Conservation (phyloP, 306 rosid species). For the Sechiopsis laciniata region DNA sequence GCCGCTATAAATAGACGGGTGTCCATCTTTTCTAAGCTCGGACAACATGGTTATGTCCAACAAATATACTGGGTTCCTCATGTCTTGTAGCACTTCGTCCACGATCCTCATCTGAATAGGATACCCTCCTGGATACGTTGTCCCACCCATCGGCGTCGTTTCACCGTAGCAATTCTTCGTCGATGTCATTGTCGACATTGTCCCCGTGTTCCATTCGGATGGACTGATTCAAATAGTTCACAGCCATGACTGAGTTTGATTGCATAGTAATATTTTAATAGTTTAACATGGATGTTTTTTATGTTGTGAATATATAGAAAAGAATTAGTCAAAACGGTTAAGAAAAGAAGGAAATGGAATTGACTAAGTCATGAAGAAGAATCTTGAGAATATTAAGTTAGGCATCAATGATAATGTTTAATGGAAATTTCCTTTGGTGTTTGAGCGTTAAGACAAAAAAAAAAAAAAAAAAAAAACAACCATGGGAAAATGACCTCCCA, state of each 20-base stretch:
- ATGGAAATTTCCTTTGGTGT: not conserved
- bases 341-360: not conserved
- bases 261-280: not conserved
- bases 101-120: constrained; percentile 56
- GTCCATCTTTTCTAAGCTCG: constrained; percentile 74
- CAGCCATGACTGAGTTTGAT: not conserved
- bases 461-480: too few relatives aligned
- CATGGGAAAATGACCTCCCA: not conserved
- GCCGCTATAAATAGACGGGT: constrained; percentile 83
- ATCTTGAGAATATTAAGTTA: not conserved
- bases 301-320: not conserved
- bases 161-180: constrained; percentile 78
- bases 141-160: constrained; percentile 50
- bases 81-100: constrained; percentile 59
- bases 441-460: not conserved
- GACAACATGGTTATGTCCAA: constrained; percentile 78
- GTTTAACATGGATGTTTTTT: not conserved
- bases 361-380: not conserved
- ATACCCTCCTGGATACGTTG: constrained; percentile 33
- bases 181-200: constrained; percentile 33
- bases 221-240: constrained; percentile 40
- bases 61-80: constrained; percentile 54
- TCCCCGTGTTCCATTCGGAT: constrained; percentile 55
- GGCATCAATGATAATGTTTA: not conserved
- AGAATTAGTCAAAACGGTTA: not conserved